phyloP scores from a whole-genome alignment of 2,329 filamentous ascomycete species.

The Penicillium sp. region DNA sequence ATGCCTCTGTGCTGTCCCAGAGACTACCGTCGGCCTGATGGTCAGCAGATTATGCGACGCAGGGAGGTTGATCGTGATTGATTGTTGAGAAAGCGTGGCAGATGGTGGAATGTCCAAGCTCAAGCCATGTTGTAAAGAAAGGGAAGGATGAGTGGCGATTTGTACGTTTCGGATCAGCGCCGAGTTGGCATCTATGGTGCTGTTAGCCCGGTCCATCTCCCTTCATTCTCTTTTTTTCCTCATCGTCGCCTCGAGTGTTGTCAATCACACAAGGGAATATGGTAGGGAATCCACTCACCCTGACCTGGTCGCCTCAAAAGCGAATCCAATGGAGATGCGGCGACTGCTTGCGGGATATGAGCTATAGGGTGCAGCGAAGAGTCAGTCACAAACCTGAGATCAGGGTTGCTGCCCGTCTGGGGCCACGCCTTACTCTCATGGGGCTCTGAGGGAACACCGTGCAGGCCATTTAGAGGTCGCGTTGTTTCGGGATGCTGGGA shows the following conservation, averaged over 20 bases:
- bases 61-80: constrained; percentile 73
- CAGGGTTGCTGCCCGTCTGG: background rate
- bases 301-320: constrained; percentile 53
- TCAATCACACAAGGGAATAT: background rate
- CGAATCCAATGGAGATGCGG: constrained; percentile 48
- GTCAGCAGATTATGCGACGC: constrained; percentile 72
- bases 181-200: constrained; percentile 58
- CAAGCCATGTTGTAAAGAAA: constrained; percentile 67
- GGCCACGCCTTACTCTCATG: constrained; percentile 21
- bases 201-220: constrained; percentile 7
- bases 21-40: constrained; percentile 69
- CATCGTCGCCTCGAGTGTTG: background rate
- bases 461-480: constrained; percentile 31
- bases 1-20: constrained; percentile 69
- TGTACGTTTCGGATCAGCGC: constrained; percentile 72
- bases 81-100: constrained; percentile 70
- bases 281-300: constrained; percentile 46
- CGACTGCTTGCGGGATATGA: constrained; percentile 30
- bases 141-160: constrained; percentile 70
- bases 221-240: background rate
- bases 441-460: constrained; percentile 17
- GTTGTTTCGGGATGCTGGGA: constrained; percentile 21
- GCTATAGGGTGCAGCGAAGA: constrained; percentile 29
- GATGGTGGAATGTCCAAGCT: constrained; percentile 70
- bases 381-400: constrained; percentile 15